Evolutionary conservation across 257 asterid genomes (phyloP).

Genomic region (Salvia rosmarinus): DNA sequence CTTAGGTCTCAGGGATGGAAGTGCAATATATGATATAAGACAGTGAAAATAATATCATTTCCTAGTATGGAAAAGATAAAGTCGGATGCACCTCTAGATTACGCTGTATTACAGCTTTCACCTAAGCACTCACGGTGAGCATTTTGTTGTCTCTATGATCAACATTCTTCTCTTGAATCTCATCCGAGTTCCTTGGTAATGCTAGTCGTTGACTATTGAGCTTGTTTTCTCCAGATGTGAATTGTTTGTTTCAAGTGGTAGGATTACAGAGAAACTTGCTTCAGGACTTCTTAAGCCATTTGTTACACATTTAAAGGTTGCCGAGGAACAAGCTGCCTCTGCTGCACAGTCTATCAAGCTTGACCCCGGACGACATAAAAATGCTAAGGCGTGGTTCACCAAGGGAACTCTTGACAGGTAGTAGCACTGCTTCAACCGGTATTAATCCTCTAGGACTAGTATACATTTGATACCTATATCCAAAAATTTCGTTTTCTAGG

Average conservation of each 20-base stretch:
- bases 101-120: slow-evolving; percentile 86
- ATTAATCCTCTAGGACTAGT: background rate
- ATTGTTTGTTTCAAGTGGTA: slow-evolving; percentile 74
- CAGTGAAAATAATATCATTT: slow-evolving; percentile 29
- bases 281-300: slow-evolving; percentile 92
- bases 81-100: slow-evolving; percentile 78
- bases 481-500: slow-evolving; percentile 50
- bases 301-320: slow-evolving; percentile 70
- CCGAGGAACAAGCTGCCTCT: slow-evolving; percentile 77
- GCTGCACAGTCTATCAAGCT: slow-evolving; percentile 75
- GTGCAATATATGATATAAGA: slow-evolving; percentile 40
- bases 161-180: slow-evolving; percentile 22
- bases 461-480: slow-evolving; percentile 14
- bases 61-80: no score
- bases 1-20: slow-evolving; percentile 29
- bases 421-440: slow-evolving; percentile 23
- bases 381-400: slow-evolving; percentile 82
- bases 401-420: slow-evolving; percentile 98
- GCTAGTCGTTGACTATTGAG: slow-evolving; percentile 14
- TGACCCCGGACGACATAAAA: slow-evolving; percentile 60
- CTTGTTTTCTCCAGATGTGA: slow-evolving; percentile 67
- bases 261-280: slow-evolving; percentile 83
- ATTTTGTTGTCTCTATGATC: background rate
- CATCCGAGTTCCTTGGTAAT: no score
- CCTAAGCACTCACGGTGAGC: slow-evolving; percentile 77